Conservation (phyloP, 2,329 filamentous ascomycete species). For the Phaeosphaeria sp. region DNA sequence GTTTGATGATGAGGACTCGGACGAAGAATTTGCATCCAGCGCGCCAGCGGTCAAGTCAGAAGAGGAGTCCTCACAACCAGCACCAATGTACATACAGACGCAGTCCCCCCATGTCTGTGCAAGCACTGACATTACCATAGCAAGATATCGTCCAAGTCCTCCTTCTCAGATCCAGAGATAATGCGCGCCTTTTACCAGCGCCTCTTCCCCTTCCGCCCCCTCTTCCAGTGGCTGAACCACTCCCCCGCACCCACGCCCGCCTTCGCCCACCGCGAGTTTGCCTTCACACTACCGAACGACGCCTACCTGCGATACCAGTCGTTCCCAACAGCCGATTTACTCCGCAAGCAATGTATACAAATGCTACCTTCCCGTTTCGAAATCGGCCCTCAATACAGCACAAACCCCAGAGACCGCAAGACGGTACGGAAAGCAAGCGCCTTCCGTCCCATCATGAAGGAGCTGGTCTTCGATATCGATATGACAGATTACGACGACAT, state of each 20-base stretch:
- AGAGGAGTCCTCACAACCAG: slow-evolving; percentile 47
- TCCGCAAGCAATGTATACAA: slow-evolving; percentile 89
- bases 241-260: slow-evolving; percentile 83
- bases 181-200: slow-evolving; percentile 96
- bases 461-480: slow-evolving; percentile 99
- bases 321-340: slow-evolving; percentile 71
- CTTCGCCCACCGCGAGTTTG: slow-evolving; percentile 93
- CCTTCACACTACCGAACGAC: slow-evolving; percentile 91
- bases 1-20: slow-evolving; percentile 64
- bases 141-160: slow-evolving; percentile 50
- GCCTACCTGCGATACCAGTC: slow-evolving; percentile 92
- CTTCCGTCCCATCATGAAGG: slow-evolving; percentile 88
- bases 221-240: slow-evolving; percentile 99
- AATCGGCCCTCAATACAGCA: slow-evolving; percentile 95
- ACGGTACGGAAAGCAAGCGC: slow-evolving; percentile 78
- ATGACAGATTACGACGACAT: slow-evolving; percentile 98
- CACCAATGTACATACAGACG: slow-evolving; percentile 45
- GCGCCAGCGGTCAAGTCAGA: slow-evolving; percentile 55
- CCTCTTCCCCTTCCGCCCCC: slow-evolving; percentile 89
- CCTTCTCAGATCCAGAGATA: slow-evolving; percentile 75
- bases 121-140: slow-evolving; percentile 27
- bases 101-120: neutral
- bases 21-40: slow-evolving; percentile 65
- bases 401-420: slow-evolving; percentile 94
- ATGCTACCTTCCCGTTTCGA: slow-evolving; percentile 94